A percentile compares a stretch with the other conserved stretches of the same genome.
phyloP scores from a whole-genome alignment of 257 asterid species.

The Petrea volubilis region DNA sequence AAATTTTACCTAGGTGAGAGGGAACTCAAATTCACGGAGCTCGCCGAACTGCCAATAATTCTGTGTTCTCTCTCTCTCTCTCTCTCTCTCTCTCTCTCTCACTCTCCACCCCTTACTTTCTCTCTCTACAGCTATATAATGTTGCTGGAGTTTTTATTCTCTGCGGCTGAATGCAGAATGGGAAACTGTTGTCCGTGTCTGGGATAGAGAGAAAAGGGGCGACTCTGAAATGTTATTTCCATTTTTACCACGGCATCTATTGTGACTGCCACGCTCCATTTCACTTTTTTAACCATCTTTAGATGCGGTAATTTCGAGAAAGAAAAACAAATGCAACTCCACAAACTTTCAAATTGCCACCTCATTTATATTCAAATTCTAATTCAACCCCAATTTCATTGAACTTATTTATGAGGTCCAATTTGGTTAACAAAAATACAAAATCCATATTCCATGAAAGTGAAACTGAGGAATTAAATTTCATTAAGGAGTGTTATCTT shows the following conservation, averaged over 20 bases:
- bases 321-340: background rate
- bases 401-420: too few species aligned
- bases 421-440: too few species aligned
- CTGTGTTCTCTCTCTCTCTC: conserved; percentile 6
- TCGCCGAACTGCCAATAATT: conserved; percentile 24
- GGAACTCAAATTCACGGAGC: conserved; percentile 35
- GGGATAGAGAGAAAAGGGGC: conserved; percentile 16
- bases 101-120: conserved; percentile 16
- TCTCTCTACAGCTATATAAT: conserved; percentile 30
- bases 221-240: conserved; percentile 16
- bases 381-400: too few species aligned
- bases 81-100: conserved; percentile 29
- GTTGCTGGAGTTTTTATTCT: conserved; percentile 32
- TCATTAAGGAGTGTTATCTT: too few species aligned
- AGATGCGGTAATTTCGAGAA: conserved; percentile 27
- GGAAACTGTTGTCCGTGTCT: conserved; percentile 29
- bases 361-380: background rate
- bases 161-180: conserved; percentile 30
- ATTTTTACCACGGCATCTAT: conserved; percentile 29
- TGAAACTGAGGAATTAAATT: too few species aligned
- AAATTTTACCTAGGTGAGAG: conserved; percentile 35
- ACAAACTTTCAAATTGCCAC: background rate
- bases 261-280: conserved; percentile 29
- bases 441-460: too few species aligned
- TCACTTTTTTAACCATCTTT: conserved; percentile 18